Evolutionary conservation across 805 yeast species (phyloP).

Genomic region (Hanseniaspora osmophila): DNA sequence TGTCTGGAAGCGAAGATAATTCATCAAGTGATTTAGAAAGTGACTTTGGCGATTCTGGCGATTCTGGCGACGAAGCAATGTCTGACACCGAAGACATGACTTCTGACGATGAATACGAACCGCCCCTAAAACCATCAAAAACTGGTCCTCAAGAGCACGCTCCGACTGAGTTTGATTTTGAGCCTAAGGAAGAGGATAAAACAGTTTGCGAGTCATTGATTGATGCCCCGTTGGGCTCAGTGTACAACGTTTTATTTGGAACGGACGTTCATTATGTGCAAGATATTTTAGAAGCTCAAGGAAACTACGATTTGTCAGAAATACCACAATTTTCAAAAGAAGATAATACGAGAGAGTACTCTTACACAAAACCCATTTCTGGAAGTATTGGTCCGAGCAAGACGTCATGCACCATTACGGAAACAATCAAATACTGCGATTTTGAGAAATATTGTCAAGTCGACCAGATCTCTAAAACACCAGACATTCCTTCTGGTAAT

Average conservation of each 20-base stretch:
- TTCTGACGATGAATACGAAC: conserved; percentile 25
- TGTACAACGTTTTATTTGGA: conserved; percentile 49
- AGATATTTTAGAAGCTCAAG: conserved; percentile 39
- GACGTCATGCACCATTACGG: conserved; percentile 51
- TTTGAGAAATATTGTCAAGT: conserved; percentile 33
- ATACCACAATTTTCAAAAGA: conserved; percentile 27
- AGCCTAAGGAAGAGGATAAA: conserved; percentile 34
- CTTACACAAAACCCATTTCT: conserved; percentile 49
- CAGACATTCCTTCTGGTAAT: conserved; percentile 74
- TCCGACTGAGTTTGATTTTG: conserved; percentile 32
- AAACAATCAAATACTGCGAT: conserved; percentile 40
- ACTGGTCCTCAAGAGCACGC: conserved; percentile 31
- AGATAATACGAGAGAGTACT: conserved; percentile 31
- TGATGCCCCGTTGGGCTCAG: conserved; percentile 52
- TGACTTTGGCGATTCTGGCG: conserved; percentile 12
- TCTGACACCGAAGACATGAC: conserved; percentile 11
- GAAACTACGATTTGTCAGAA: conserved; percentile 45
- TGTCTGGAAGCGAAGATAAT: too few relatives aligned
- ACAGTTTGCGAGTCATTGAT: conserved; percentile 40
- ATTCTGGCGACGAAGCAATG: conserved; percentile 8
- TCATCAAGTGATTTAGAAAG: conserved; percentile 2
- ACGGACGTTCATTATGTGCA: conserved; percentile 34
- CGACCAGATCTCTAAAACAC: conserved; percentile 48
- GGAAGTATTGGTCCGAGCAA: conserved; percentile 68
- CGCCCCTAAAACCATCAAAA: not conserved